Evolutionary conservation across 2,329 filamentous ascomycete genomes (phyloP), one percentile per base, ranked within the genome.

Genomic region (Phaeosphaeria sp.): DNA sequence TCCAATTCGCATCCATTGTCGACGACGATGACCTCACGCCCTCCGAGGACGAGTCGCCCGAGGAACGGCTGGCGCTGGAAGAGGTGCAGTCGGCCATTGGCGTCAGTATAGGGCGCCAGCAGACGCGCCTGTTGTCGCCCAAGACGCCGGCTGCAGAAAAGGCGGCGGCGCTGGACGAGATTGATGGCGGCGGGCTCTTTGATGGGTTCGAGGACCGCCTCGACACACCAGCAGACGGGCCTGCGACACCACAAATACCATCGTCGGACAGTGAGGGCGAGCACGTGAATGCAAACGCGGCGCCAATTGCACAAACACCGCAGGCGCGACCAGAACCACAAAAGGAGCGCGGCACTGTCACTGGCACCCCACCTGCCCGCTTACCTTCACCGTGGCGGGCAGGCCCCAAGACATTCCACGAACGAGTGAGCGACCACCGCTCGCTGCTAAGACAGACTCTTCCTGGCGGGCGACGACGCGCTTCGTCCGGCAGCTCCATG

Each of bases 141-240:
- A 79, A 80, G 43, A 88, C 85, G 4, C 85, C 86, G 0, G 83
- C 83, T 10, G 82, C 82, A 20, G 86, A 87, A 68, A 88, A 87
- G 70, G 82, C 79, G n/a, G 82, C 83, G 2, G 82, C 81, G 1
- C 74, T 89, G 64, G 83, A 85, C 58, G 76, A 79, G 33, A 62
- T 67, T 17, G 72, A 74, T 20, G 76, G 77, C 30, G 81, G 80
- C 3, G 79, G 73, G 17, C 82, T 84, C 63, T 86, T 86, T 59
- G 77, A 78, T 2, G 70, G 76, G 41, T 77, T 76, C 51, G 74
- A 80, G 50, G 62, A 68, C 11, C 22, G 46, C 50, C 42, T 46
- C 18, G 63, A 64, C 41, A 42, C 43, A 27, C 11, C 42, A n/a
- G 3, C 52, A 41, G 52, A 54, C 33, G 46, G 27, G 27, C 46